Percentiles rank a stretch among this genome's conserved stretches.
Conservation (phyloP, 2,329 filamentous ascomycete genomes). For the Microdochium trichocladiopsis region DNA sequence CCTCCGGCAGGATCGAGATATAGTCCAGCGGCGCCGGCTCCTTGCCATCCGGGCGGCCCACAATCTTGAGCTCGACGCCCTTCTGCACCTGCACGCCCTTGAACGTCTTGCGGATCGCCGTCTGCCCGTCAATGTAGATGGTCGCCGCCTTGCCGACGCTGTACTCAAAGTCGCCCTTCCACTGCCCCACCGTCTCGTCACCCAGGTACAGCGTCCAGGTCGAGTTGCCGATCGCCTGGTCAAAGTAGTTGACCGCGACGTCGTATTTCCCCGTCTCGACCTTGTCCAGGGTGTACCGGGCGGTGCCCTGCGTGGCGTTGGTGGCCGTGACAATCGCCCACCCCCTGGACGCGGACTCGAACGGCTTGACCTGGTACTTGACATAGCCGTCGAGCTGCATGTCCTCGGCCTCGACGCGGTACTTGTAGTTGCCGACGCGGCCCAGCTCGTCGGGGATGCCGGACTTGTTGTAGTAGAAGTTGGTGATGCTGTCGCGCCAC, state of each 20-base stretch:
- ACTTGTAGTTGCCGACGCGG: constrained; percentile 54
- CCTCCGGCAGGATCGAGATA: constrained; percentile 51
- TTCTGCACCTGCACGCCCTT: constrained; percentile 12
- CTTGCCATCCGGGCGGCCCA: constrained; percentile 48
- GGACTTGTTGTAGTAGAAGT: constrained; percentile 57
- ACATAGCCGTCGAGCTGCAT: constrained; percentile 56
- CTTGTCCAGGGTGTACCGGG: constrained; percentile 35
- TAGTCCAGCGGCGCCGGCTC: constrained; percentile 65
- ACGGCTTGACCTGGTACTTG: constrained; percentile 44
- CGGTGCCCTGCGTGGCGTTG: constrained; percentile 44
- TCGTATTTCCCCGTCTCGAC: constrained; percentile 47
- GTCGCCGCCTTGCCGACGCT: constrained; percentile 51
- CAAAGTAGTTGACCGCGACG: constrained; percentile 60
- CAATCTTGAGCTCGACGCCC: constrained; percentile 23
- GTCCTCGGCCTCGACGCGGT: constrained; percentile 61
- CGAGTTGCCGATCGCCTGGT: constrained; percentile 50
- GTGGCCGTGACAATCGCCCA: constrained; percentile 47
- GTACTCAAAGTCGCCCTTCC: constrained; percentile 54
- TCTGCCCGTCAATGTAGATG: constrained; percentile 56
- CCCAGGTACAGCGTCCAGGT: constrained; percentile 49
- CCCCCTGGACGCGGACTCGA: constrained; percentile 50
- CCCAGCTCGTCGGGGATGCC: constrained; percentile 48
- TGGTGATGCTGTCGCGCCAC: constrained; percentile 61
- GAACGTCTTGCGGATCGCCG: constrained; percentile 54
- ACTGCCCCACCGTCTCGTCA: constrained; percentile 43